These are phyloP conservation scores for Emmonsiellopsis sp. DNA, from an alignment of 2,329 filamentous ascomycete genomes.

Conservation along the genomic window DNA sequence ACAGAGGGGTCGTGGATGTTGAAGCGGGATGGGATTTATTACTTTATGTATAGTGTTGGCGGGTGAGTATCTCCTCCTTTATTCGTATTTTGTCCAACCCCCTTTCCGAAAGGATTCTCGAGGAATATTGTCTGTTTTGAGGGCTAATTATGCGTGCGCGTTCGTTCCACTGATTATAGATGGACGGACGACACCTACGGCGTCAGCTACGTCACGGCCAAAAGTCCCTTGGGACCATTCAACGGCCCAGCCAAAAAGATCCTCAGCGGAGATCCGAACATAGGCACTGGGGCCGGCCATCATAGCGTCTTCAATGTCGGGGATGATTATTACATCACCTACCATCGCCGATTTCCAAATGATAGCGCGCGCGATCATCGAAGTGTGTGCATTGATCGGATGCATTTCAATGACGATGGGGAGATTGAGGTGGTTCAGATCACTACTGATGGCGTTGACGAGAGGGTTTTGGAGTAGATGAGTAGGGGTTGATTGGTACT, in stretches of 20 bases:
- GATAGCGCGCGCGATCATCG: constrained; percentile 39
- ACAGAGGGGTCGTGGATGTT: constrained; percentile 38
- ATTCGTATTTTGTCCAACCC: not conserved
- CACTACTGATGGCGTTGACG: constrained; percentile 19
- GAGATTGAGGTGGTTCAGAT: constrained; percentile 37
- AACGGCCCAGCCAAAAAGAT: constrained; percentile 27
- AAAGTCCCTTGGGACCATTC: constrained; percentile 36
- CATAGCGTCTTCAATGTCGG: constrained; percentile 34
- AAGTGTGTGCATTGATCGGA: constrained; percentile 39
- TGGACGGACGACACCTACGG: constrained; percentile 40
- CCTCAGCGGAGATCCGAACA: constrained; percentile 18
- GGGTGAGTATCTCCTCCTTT: constrained; percentile 14
- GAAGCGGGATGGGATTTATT: constrained; percentile 34
- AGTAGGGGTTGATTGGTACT: no score
- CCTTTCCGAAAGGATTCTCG: not conserved
- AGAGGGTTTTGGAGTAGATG: constrained; percentile 5
- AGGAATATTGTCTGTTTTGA: not conserved
- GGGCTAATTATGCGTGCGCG: not conserved
- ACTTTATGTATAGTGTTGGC: constrained; percentile 39
- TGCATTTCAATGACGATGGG: constrained; percentile 37
- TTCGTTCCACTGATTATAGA: constrained; percentile 9
- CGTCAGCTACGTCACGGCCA: constrained; percentile 35
- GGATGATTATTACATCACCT: constrained; percentile 37
- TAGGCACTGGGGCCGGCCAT: constrained; percentile 31
- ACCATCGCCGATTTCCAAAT: constrained; percentile 38